A percentile compares a stretch with the other conserved stretches of the same genome.
phyloP scores from a whole-genome alignment of 179 eudicot species.

The Amaranthus tricolor region DNA sequence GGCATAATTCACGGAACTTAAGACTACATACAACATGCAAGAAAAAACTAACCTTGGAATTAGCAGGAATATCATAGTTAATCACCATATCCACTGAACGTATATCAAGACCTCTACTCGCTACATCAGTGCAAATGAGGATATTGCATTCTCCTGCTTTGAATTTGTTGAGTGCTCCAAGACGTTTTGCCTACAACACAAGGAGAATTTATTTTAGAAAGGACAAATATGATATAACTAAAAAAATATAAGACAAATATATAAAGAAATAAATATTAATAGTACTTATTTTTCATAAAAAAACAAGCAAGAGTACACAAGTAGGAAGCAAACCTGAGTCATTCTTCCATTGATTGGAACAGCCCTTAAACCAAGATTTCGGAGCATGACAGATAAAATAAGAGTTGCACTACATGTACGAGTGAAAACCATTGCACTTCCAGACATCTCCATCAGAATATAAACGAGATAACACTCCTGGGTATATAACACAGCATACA shows the following conservation, averaged over 20 bases:
- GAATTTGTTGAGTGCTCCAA: conserved; percentile 84
- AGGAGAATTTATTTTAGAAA: neutral
- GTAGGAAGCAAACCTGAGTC: conserved; percentile 54
- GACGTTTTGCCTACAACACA: conserved; percentile 60
- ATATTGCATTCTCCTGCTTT: conserved; percentile 86
- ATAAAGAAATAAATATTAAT: neutral
- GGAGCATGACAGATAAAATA: conserved; percentile 66
- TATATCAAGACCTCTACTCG: conserved; percentile 92
- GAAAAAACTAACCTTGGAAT: conserved; percentile 35
- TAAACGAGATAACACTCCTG: conserved; percentile 87
- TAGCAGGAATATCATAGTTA: conserved; percentile 79
- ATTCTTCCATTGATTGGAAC: conserved; percentile 84
- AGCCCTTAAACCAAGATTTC: conserved; percentile 83
- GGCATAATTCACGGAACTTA: no score
- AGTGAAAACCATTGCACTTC: conserved; percentile 83
- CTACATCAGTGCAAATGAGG: conserved; percentile 84
- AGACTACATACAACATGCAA: no score
- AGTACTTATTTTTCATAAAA: neutral
- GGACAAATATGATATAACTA: neutral
- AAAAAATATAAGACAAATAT: neutral
- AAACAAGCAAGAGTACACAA: neutral
- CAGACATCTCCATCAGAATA: conserved; percentile 67
- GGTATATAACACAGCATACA: neutral
- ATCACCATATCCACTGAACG: conserved; percentile 88
- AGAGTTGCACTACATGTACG: conserved; percentile 73